These are phyloP conservation scores for Fusarium denticulatum DNA, from an alignment of 2,329 filamentous ascomycete genomes.

Conservation along the genomic window DNA sequence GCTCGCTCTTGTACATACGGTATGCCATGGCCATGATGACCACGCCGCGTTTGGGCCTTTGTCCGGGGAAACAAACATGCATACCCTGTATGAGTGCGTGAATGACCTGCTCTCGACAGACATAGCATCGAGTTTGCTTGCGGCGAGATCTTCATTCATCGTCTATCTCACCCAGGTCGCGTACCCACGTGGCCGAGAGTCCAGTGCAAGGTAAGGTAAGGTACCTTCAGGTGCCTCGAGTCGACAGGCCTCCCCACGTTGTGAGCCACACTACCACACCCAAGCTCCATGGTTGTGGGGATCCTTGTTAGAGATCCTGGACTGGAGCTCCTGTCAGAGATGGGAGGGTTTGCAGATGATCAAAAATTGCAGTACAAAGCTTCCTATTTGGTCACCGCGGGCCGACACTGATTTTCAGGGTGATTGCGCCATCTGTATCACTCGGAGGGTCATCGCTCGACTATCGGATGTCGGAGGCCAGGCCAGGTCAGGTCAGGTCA, in stretches of 20 bases:
- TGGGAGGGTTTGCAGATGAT: constrained; percentile 14
- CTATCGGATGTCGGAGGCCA: constrained; percentile 3
- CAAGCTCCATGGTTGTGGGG: constrained; percentile 12
- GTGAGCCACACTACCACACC: constrained; percentile 28
- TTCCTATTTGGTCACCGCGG: constrained; percentile 27
- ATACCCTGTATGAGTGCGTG: background rate
- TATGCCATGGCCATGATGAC: background rate
- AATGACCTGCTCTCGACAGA: background rate
- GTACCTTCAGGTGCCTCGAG: background rate
- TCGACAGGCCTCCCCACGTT: constrained; percentile 29
- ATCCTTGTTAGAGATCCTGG: constrained; percentile 10
- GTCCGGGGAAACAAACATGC: background rate
- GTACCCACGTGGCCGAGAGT: constrained; percentile 25
- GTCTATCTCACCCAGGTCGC: background rate
- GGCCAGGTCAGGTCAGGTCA: background rate
- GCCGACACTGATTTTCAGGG: constrained; percentile 8
- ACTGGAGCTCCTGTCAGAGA: constrained; percentile 12
- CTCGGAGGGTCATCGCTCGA: background rate
- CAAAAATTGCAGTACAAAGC: constrained; percentile 5
- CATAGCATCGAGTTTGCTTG: background rate
- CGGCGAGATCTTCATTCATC: background rate
- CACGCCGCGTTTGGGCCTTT: background rate
- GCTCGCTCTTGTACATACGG: background rate
- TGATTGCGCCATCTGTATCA: constrained; percentile 8
- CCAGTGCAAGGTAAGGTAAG: constrained; percentile 16